Conservation (phyloP, 768 basidiomycete genomes). For the Serendipita indica region DNA sequence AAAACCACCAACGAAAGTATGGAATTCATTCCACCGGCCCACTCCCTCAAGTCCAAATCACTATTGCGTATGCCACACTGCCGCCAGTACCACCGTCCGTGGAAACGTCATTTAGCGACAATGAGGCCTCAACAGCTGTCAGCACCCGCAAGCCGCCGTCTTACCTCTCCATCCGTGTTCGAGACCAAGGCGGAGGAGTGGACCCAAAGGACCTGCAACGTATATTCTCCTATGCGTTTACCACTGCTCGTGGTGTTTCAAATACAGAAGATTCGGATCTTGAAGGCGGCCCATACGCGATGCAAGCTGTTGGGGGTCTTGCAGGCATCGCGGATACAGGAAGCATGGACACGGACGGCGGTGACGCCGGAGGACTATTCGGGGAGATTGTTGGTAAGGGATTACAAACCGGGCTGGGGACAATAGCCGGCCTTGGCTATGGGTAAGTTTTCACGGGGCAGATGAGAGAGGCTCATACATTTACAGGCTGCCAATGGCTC, state of each 20-base stretch:
- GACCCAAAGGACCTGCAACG: constrained; percentile 54
- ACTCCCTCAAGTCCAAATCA: constrained; percentile 54
- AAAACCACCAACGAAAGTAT: constrained; percentile 41
- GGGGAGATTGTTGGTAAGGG: constrained; percentile 66
- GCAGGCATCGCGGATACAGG: constrained; percentile 38
- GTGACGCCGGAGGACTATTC: constrained; percentile 44
- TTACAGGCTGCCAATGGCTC: constrained; percentile 17
- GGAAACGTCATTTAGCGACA: constrained; percentile 10
- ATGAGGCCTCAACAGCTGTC: constrained; percentile 14
- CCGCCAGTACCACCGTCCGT: constrained; percentile 16
- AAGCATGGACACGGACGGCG: constrained; percentile 19
- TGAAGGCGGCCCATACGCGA: constrained; percentile 58
- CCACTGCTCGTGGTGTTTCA: constrained; percentile 48
- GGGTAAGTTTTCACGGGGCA: constrained; percentile 26
- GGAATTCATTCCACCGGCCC: constrained; percentile 23
- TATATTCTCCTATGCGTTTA: constrained; percentile 87
- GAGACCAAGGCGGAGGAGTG: constrained; percentile 81
- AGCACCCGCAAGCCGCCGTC: constrained; percentile 19
- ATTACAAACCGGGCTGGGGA: constrained; percentile 69
- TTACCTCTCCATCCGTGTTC: constrained; percentile 61
- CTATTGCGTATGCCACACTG: constrained; percentile 33
- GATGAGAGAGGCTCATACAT: not conserved
- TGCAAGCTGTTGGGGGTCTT: constrained; percentile 59
- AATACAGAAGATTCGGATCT: constrained; percentile 25
- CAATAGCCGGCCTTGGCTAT: constrained; percentile 79